phyloP scores from a whole-genome alignment of 345 rosid genomes.

The Diplotaxis tenuifolia region DNA sequence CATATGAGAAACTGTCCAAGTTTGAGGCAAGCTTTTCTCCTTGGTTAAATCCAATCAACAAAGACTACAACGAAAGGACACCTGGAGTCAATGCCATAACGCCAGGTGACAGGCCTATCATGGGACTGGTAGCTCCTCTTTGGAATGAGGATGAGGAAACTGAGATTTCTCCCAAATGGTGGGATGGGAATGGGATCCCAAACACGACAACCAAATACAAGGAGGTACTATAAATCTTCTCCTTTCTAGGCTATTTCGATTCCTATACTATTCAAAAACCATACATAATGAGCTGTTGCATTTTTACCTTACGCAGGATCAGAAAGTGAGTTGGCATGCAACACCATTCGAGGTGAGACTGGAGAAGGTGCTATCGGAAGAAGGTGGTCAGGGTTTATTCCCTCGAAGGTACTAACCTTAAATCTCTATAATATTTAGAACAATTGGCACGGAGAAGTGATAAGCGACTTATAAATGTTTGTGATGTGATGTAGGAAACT shows the following conservation, averaged over 20 bases:
- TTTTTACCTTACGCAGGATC: conserved; percentile 58
- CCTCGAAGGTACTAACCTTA: conserved; percentile 24
- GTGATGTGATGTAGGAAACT: conserved; percentile 34
- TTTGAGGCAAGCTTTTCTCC: conserved; percentile 59
- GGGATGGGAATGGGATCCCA: conserved; percentile 99
- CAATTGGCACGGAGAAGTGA: neutral
- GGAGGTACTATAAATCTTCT: conserved; percentile 54
- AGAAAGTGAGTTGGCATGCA: conserved; percentile 97
- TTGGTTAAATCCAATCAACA: conserved; percentile 26
- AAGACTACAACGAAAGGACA: conserved; percentile 22
- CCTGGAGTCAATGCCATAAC: conserved; percentile 41
- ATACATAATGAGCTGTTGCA: neutral
- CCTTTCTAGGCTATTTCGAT: neutral
- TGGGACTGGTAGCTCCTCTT: conserved; percentile 84
- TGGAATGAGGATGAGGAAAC: conserved; percentile 66
- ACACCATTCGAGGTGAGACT: conserved; percentile 96
- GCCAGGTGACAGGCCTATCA: conserved; percentile 81
- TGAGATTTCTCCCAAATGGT: conserved; percentile 65
- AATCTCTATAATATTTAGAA: neutral
- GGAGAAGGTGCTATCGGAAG: conserved; percentile 86
- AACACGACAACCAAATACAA: conserved; percentile 93
- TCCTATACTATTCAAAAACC: neutral
- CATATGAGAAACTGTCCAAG: conserved; percentile 23
- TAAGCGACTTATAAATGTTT: neutral
- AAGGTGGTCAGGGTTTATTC: conserved; percentile 24